These are phyloP conservation scores for Xylaria digitata DNA, from an alignment of 2,329 filamentous ascomycete species.

Conservation along the genomic window DNA sequence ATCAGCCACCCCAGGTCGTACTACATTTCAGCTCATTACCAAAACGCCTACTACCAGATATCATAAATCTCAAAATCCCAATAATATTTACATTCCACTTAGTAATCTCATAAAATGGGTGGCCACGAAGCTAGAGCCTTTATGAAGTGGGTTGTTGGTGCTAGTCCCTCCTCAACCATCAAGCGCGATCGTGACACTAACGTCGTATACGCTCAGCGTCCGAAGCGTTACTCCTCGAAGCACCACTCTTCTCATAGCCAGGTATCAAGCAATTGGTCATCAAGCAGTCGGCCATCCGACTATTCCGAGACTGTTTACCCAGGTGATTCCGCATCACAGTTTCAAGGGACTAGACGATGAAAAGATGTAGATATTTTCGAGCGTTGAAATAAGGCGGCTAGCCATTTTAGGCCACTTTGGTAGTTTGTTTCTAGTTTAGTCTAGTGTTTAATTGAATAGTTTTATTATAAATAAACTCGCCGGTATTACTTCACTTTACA, in stretches of 20 bases:
- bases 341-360: no score
- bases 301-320: background rate
- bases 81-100: background rate
- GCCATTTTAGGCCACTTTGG: background rate
- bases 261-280: background rate
- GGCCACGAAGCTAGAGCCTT: conserved; percentile 19
- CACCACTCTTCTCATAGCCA: background rate
- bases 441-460: no score
- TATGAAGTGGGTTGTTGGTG: conserved; percentile 27
- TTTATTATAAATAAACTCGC: no score
- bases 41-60: background rate
- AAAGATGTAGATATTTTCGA: background rate
- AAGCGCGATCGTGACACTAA: conserved; percentile 9
- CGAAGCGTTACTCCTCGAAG: background rate
- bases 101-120: conserved; percentile 13
- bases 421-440: background rate
- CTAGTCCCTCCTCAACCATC: background rate
- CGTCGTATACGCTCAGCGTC: background rate
- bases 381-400: background rate
- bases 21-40: background rate
- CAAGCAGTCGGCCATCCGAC: background rate
- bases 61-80: background rate
- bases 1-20: background rate
- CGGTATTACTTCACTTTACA: no score
- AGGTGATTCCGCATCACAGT: conserved; percentile 15